Evolutionary conservation across 306 rosid genomes (phyloP), one percentile per base, ranked within the genome.

Genomic region (Malus asiatica): DNA sequence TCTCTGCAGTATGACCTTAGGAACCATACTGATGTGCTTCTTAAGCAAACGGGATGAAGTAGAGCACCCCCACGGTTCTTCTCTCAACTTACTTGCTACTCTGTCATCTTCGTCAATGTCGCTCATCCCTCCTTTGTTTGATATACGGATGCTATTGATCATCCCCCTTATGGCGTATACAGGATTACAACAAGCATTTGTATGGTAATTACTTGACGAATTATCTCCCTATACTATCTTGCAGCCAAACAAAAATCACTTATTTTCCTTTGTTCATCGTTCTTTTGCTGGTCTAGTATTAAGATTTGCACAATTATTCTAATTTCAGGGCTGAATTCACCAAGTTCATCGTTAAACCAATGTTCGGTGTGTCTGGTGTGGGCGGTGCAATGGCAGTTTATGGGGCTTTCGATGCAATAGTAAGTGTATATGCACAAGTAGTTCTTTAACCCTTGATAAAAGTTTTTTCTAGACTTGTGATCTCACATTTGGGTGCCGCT

Each of bases 121-220:
- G 59, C 83, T 90, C 16, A 68, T 84, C 75, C 55, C 77, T 86
- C 90, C 92, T 7, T 59, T 95, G 77, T 71, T 84, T 70, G 91
- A 87, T 76, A 75, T 53, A 57, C 85, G 90, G 85, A 95, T 92
- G 97, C 80, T 92, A 59, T 84, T 95, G 83, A 61, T 74, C 90
- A 83, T 92, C 74, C 99, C 97, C 69, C 97, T 95, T 57, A 88
- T 95, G 48, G 91, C 93, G 11, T 95, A 92, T 84, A 92, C 98
- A 70, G 99, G 99, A 72, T 87, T 95, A 77, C 97, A 92, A 71
- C 96, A 89, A 77, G 97, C 99, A 82, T 95, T 95, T 86, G 97
- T 86, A 19, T 92, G 99, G 97, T 95, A 89, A 88, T 74, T 73
- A 80, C 82, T 73, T 52, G 66, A 75, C 32, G 42, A 64, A 81